Percentiles rank a stretch among this genome's conserved stretches.
phyloP scores from a whole-genome alignment of 805 yeast species.

The Metahyphopichia silvanorum region DNA sequence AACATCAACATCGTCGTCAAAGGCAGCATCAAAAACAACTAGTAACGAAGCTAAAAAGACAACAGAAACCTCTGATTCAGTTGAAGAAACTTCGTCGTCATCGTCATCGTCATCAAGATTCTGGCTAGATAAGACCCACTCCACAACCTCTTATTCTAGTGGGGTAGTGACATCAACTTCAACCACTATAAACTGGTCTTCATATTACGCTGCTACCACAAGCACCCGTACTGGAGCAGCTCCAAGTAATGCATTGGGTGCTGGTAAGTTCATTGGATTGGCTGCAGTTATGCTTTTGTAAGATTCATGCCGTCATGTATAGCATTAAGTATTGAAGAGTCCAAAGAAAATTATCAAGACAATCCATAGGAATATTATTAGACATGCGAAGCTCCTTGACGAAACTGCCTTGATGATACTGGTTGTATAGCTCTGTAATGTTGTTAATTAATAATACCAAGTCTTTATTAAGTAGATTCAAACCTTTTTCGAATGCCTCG shows the following conservation, averaged over 20 bases:
- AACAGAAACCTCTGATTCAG: conserved; percentile 6
- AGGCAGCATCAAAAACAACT: conserved; percentile 3
- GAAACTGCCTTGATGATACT: conserved; percentile 4
- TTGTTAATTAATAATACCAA: conserved; percentile 21
- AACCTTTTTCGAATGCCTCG: conserved; percentile 29
- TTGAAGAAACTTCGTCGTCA: too few species aligned
- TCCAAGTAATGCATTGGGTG: conserved; percentile 7
- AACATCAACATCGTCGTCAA: conserved; percentile 10
- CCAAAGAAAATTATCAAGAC: conserved; percentile 41
- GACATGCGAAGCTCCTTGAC: conserved; percentile 6
- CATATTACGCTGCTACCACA: conserved; percentile 1
- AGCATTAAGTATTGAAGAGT: conserved; percentile 33
- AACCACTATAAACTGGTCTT: not conserved
- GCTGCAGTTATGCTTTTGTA: conserved; percentile 2
- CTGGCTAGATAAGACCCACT: too few species aligned
- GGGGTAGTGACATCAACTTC: not conserved
- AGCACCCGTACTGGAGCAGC: conserved; percentile 1
- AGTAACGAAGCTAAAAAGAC: conserved; percentile 17
- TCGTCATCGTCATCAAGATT: too few species aligned
- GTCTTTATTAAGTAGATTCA: conserved; percentile 29
- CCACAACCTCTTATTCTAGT: too few species aligned
- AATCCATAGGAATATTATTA: conserved; percentile 31
- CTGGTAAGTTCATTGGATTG: conserved; percentile 6
- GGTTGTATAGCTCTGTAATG: conserved; percentile 10
- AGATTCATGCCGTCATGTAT: conserved; percentile 26